Conservation (phyloP, 345 rosid species). For the Camelina neglecta region DNA sequence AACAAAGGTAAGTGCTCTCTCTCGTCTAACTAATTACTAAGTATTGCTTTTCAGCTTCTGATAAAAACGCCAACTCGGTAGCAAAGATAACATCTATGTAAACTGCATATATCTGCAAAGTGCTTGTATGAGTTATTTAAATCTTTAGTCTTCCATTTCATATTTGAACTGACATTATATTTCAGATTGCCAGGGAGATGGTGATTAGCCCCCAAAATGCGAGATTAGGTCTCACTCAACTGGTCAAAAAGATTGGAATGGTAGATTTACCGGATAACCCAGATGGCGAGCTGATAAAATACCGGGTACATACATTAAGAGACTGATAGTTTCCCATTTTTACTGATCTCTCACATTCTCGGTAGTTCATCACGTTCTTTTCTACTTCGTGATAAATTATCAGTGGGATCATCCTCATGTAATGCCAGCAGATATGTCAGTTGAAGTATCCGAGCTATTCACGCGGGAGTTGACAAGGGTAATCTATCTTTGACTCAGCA, state of each 20-base stretch:
- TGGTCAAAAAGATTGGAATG: constrained; percentile 81
- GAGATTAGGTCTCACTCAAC: constrained; percentile 70
- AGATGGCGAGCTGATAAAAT: constrained; percentile 76
- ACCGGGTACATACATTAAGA: constrained; percentile 59
- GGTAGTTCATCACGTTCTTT: background rate
- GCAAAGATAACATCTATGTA: background rate
- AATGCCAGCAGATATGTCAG: constrained; percentile 84
- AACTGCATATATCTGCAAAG: constrained; percentile 19
- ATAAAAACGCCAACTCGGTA: background rate
- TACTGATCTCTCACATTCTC: constrained; percentile 2
- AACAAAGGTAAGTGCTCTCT: constrained; percentile 66
- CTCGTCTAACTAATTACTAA: background rate
- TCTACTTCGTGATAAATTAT: constrained; percentile 22
- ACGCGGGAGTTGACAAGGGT: constrained; percentile 90
- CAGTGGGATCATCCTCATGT: constrained; percentile 96
- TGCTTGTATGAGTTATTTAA: background rate
- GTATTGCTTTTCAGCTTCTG: constrained; percentile 3
- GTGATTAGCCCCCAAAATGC: constrained; percentile 95
- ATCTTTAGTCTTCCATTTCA: background rate
- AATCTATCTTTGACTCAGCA: constrained; percentile 42
- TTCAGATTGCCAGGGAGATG: constrained; percentile 97
- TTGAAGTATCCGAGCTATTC: constrained; percentile 92
- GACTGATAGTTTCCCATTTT: constrained; percentile 20
- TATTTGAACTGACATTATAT: constrained; percentile 29
- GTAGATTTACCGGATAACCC: constrained; percentile 73